These are phyloP conservation scores for Crithidia mellificae DNA, from an alignment of 208 protist genomes.

Conservation along the genomic window DNA sequence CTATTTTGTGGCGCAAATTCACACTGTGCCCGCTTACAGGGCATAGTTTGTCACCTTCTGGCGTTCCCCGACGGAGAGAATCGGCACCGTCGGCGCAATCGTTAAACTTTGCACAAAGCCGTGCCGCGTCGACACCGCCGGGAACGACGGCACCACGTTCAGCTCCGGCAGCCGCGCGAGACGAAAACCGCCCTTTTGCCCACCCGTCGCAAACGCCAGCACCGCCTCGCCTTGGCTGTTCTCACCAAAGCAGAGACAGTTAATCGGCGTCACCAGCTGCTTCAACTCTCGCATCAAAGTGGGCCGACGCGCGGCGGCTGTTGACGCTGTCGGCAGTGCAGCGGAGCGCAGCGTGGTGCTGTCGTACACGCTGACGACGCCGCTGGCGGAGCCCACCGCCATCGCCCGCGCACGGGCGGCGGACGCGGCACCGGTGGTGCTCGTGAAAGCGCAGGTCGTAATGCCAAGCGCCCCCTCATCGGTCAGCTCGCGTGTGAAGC, in stretches of 20 bases:
- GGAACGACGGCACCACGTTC: constrained; percentile 80
- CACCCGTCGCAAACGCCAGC: constrained; percentile 59
- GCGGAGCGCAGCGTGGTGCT: constrained; percentile 19
- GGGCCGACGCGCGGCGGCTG: not conserved
- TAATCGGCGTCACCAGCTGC: constrained; percentile 79
- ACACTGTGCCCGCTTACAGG: too few relatives aligned
- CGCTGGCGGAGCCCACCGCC: constrained; percentile 69
- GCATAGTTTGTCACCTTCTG: constrained; percentile 87
- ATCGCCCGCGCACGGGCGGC: constrained; percentile 21
- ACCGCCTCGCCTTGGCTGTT: constrained; percentile 58
- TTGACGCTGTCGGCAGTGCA: not conserved
- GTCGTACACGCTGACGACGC: constrained; percentile 77
- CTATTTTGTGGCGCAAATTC: too few relatives aligned
- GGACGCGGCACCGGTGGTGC: not conserved
- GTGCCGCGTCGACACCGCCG: constrained; percentile 62
- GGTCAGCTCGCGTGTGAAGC: constrained; percentile 51
- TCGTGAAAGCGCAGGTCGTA: constrained; percentile 53
- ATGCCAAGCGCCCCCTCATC: constrained; percentile 71
- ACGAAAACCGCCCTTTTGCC: constrained; percentile 83
- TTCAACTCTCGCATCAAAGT: constrained; percentile 56
- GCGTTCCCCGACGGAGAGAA: constrained; percentile 84
- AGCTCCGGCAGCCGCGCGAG: constrained; percentile 67
- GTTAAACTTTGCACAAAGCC: constrained; percentile 75
- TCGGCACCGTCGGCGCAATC: constrained; percentile 66
- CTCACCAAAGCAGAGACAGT: constrained; percentile 52